phyloP scores from a whole-genome alignment of 805 yeast genomes.

The Myxozyma mucilagina region DNA sequence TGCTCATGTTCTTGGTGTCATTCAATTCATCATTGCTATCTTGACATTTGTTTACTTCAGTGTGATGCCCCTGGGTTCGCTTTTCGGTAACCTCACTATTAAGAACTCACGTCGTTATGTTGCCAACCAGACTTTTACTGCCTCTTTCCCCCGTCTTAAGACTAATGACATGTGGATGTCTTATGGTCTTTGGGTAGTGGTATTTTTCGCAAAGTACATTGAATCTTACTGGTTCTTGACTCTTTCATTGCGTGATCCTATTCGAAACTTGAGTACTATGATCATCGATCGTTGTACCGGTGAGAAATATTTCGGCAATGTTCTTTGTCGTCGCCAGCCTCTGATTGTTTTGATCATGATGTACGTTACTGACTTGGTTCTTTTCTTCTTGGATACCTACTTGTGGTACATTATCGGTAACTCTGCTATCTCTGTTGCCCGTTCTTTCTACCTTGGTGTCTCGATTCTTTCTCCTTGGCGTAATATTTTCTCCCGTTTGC shows the following conservation, averaged over 20 bases:
- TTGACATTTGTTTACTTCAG: slow-evolving; percentile 84
- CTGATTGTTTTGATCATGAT: slow-evolving; percentile 88
- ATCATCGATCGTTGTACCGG: slow-evolving; percentile 87
- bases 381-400: slow-evolving; percentile 98
- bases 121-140: slow-evolving; percentile 94
- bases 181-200: slow-evolving; percentile 83
- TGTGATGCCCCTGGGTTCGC: slow-evolving; percentile 94
- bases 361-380: slow-evolving; percentile 86
- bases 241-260: slow-evolving; percentile 89
- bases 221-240: slow-evolving; percentile 94
- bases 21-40: slow-evolving; percentile 85
- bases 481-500: slow-evolving; percentile 94
- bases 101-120: slow-evolving; percentile 83
- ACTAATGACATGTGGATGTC: slow-evolving; percentile 98
- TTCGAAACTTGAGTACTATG: slow-evolving; percentile 81
- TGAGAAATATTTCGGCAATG: slow-evolving; percentile 82
- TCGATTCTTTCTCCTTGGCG: slow-evolving; percentile 99
- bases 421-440: slow-evolving; percentile 93
- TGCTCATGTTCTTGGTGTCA: slow-evolving; percentile 77
- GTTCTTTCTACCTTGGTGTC: slow-evolving; percentile 98
- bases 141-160: slow-evolving; percentile 73
- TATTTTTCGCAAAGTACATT: slow-evolving; percentile 80
- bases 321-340: slow-evolving; percentile 81
- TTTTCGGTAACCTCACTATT: slow-evolving; percentile 89
- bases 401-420: slow-evolving; percentile 97